Percentiles rank a stretch among this genome's conserved stretches.
phyloP scores from a whole-genome alignment of 179 eudicot species.

The Monotropa hypopitys region DNA sequence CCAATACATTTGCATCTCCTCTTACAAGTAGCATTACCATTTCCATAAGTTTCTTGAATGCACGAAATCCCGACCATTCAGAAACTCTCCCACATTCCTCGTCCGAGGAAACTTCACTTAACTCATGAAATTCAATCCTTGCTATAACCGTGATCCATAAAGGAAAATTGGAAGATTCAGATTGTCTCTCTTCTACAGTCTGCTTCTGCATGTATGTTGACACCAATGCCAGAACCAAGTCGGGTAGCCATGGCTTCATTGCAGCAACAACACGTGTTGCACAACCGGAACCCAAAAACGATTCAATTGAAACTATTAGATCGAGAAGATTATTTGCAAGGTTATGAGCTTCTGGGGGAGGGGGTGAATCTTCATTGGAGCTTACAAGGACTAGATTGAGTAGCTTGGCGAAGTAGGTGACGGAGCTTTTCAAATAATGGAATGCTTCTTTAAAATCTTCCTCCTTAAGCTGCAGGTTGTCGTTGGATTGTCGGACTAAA shows the following conservation, averaged over 20 bases:
- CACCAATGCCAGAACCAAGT: slow-evolving; percentile 60
- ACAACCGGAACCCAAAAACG: slow-evolving; percentile 44
- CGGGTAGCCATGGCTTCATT: slow-evolving; percentile 78
- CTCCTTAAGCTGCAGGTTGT: slow-evolving; percentile 35
- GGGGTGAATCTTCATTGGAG: slow-evolving; percentile 27
- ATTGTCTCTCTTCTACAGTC: slow-evolving; percentile 21
- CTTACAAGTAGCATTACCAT: slow-evolving; percentile 32
- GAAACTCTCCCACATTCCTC: slow-evolving; percentile 28
- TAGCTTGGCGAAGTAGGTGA: slow-evolving; percentile 70
- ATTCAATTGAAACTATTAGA: slow-evolving; percentile 44
- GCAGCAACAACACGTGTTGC: slow-evolving; percentile 45
- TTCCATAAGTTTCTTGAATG: slow-evolving; percentile 44
- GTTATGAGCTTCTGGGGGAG: slow-evolving; percentile 25
- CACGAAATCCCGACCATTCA: slow-evolving; percentile 26
- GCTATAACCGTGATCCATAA: slow-evolving; percentile 56
- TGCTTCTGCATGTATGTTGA: slow-evolving; percentile 36
- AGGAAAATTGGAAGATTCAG: slow-evolving; percentile 23
- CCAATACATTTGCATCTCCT: slow-evolving; percentile 34
- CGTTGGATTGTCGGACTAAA: slow-evolving; percentile 29
- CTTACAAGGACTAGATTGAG: slow-evolving; percentile 37
- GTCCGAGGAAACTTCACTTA: slow-evolving; percentile 26
- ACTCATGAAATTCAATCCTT: slow-evolving; percentile 46
- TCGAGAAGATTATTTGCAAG: slow-evolving; percentile 58
- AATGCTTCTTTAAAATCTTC: slow-evolving; percentile 46
- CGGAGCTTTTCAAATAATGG: slow-evolving; percentile 57